Conservation (phyloP, 257 asterid genomes). For the Orobanche coerulescens region DNA sequence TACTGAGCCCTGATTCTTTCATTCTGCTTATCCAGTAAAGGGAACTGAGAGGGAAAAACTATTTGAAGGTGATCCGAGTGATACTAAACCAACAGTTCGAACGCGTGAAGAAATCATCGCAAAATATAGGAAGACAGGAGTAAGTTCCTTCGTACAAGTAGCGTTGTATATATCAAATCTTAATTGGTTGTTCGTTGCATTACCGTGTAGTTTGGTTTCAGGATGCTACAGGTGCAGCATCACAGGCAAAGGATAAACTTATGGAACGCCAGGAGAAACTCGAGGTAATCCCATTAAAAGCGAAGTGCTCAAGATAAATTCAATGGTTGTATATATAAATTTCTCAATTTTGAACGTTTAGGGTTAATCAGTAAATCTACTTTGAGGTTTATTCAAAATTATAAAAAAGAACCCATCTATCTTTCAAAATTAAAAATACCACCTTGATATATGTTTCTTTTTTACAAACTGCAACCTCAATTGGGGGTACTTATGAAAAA, state of each 20-base stretch:
- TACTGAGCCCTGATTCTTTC: constrained; percentile 8
- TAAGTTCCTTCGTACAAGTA: constrained; percentile 23
- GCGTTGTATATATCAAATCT: constrained; percentile 11
- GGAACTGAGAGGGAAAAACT: constrained; percentile 53
- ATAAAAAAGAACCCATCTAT: neutral
- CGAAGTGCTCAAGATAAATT: neutral
- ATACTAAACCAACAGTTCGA: constrained; percentile 53
- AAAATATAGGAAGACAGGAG: constrained; percentile 75
- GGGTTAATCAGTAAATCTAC: too few relatives aligned
- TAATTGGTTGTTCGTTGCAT: constrained; percentile 17
- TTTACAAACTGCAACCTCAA: neutral
- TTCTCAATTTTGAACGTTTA: too few relatives aligned
- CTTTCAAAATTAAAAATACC: neutral
- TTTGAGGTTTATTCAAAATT: too few relatives aligned
- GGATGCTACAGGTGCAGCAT: constrained; percentile 76
- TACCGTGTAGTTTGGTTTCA: constrained; percentile 30
- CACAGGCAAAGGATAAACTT: constrained; percentile 81
- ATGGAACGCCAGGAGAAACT: constrained; percentile 83
- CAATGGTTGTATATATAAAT: too few relatives aligned
- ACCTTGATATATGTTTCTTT: neutral
- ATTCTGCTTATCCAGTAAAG: constrained; percentile 33
- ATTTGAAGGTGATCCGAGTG: constrained; percentile 66
- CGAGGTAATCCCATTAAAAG: constrained; percentile 43
- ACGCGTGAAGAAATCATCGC: constrained; percentile 93
- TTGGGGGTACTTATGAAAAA: neutral